These are phyloP conservation scores for Termitomyces sp. DNA, from an alignment of 768 basidiomycete genomes.

Conservation along the genomic window DNA sequence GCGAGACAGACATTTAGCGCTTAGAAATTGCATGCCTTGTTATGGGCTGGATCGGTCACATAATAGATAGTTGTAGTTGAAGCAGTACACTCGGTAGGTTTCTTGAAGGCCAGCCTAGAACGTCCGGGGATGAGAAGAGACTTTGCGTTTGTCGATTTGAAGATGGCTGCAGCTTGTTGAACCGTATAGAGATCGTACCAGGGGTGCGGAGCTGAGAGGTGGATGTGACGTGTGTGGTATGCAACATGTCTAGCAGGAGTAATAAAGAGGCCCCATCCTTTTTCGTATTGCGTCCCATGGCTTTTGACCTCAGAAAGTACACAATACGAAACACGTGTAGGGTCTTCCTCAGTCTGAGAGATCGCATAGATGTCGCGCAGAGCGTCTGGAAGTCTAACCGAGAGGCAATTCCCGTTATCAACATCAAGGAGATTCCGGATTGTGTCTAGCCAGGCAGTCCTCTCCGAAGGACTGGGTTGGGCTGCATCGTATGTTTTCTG, in stretches of 20 bases:
- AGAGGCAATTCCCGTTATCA: conserved; percentile 25
- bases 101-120: conserved; percentile 26
- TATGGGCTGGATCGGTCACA: conserved; percentile 43
- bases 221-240: conserved; percentile 23
- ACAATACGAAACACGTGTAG: conserved; percentile 22
- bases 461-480: conserved; percentile 24
- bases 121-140: conserved; percentile 39
- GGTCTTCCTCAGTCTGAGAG: conserved; percentile 18
- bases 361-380: conserved; percentile 23
- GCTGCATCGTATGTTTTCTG: conserved; percentile 22
- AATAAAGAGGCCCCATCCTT: conserved; percentile 32
- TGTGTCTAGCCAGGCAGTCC: conserved; percentile 22
- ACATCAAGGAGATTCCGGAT: conserved; percentile 19
- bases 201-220: conserved; percentile 44
- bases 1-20: neutral
- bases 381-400: conserved; percentile 20
- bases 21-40: conserved; percentile 24
- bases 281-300: conserved; percentile 11
- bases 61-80: conserved; percentile 22
- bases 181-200: conserved; percentile 31
- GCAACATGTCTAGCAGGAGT: conserved; percentile 21
- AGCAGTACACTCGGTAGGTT: conserved; percentile 28
- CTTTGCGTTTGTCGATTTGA: conserved; percentile 30
- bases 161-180: conserved; percentile 35
- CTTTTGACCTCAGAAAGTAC: conserved; percentile 23